These are phyloP conservation scores for Yamadazyma takamatsuzukensis DNA, from an alignment of 805 yeast genomes.

Conservation along the genomic window DNA sequence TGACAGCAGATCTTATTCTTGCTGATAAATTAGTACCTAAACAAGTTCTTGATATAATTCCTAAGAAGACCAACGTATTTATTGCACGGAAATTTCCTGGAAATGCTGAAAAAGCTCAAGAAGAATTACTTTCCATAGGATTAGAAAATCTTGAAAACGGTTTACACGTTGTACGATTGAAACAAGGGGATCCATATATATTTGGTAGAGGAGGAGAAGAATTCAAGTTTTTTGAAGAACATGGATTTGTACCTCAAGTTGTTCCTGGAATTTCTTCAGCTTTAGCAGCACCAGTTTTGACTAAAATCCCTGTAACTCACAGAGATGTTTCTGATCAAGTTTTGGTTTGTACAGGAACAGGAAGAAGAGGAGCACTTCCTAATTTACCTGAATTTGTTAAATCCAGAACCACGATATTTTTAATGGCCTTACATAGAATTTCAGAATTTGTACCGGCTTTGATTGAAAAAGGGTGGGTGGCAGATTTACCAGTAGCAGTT, in stretches of 20 bases:
- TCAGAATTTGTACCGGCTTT: slow-evolving; percentile 50
- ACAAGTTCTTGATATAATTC: slow-evolving; percentile 79
- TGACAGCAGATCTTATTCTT: slow-evolving; percentile 75
- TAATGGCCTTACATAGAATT: slow-evolving; percentile 86
- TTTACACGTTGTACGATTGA: slow-evolving; percentile 76
- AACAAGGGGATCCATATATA: slow-evolving; percentile 96
- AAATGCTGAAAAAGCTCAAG: slow-evolving; percentile 90
- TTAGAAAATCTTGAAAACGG: slow-evolving; percentile 62
- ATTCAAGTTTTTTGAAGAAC: slow-evolving; percentile 57
- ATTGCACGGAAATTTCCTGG: slow-evolving; percentile 96
- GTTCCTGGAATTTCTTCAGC: slow-evolving; percentile 91
- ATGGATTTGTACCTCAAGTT: slow-evolving; percentile 71
- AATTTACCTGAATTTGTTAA: slow-evolving; percentile 67
- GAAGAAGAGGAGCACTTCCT: slow-evolving; percentile 81
- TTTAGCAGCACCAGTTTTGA: slow-evolving; percentile 77
- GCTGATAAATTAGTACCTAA: slow-evolving; percentile 94
- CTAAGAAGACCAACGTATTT: slow-evolving; percentile 65
- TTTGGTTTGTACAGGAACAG: slow-evolving; percentile 91
- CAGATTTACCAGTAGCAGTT: slow-evolving; percentile 72
- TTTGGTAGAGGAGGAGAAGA: slow-evolving; percentile 98
- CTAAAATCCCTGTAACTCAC: slow-evolving; percentile 88
- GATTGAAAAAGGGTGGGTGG: slow-evolving; percentile 59
- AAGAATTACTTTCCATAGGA: slow-evolving; percentile 74
- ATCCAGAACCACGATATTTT: slow-evolving; percentile 76
- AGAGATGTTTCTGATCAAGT: slow-evolving; percentile 91